Evolutionary conservation across 2,329 filamentous ascomycete genomes (phyloP).

Genomic region (Pseudocercospora vitis): DNA sequence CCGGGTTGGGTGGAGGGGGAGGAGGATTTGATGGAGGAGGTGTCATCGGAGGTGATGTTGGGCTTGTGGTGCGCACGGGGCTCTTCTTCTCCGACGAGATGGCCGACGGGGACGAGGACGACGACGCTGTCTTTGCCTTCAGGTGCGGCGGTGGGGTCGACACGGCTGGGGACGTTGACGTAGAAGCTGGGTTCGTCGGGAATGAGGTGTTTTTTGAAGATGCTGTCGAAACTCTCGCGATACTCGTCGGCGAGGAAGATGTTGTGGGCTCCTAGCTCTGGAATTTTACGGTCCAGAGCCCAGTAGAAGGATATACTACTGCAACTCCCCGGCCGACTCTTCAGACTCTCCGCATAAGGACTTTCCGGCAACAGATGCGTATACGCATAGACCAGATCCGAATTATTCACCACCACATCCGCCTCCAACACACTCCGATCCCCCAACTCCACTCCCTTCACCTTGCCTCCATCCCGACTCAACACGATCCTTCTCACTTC

Average conservation of each 20-base stretch:
- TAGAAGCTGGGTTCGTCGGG: constrained; percentile 72
- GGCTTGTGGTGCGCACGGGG: constrained; percentile 44
- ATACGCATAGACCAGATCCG: constrained; percentile 73
- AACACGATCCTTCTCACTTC: constrained; percentile 59
- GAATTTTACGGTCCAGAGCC: constrained; percentile 61
- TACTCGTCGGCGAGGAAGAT: constrained; percentile 76
- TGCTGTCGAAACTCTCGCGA: constrained; percentile 70
- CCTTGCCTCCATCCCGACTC: constrained; percentile 52
- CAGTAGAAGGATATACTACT: constrained; percentile 78
- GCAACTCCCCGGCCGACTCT: constrained; percentile 61
- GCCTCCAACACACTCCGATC: constrained; percentile 60
- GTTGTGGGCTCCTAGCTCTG: constrained; percentile 68
- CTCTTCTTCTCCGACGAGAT: constrained; percentile 55
- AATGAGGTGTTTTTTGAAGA: constrained; percentile 68
- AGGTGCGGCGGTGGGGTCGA: constrained; percentile 68
- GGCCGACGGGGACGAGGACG: constrained; percentile 70
- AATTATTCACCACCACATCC: constrained; percentile 69
- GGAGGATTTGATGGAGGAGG: constrained; percentile 22
- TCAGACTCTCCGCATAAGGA: constrained; percentile 47
- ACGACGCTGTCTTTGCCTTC: constrained; percentile 64
- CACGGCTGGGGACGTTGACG: constrained; percentile 70
- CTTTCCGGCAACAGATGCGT: constrained; percentile 62
- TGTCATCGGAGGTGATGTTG: constrained; percentile 38
- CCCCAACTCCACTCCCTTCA: constrained; percentile 60
- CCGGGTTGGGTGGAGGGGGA: constrained; percentile 36